Conservation (phyloP, 78 protist genomes). For the Guillardia theta region DNA sequence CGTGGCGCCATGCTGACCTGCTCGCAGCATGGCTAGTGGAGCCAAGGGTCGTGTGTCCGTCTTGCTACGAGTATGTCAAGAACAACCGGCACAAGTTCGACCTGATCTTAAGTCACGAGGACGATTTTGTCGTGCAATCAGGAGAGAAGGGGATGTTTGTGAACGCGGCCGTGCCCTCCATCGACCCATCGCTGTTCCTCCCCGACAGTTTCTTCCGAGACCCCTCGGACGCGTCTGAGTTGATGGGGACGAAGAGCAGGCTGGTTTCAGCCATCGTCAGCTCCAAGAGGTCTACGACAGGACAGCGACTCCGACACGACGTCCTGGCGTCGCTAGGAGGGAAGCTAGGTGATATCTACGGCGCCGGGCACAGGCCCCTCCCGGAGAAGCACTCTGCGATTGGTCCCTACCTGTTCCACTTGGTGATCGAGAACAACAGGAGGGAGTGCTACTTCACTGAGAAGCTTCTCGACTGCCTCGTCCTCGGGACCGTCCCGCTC, state of each 20-base stretch:
- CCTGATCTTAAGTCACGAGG: neutral
- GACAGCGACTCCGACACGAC: neutral
- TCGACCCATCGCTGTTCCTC: neutral
- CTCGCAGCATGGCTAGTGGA: neutral
- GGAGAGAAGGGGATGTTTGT: neutral
- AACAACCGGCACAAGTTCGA: neutral
- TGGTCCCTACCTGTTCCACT: neutral
- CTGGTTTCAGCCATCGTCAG: neutral
- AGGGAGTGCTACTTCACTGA: constrained; percentile 1
- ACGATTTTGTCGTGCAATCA: neutral
- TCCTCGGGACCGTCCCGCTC: constrained; percentile 1
- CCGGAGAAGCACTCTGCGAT: neutral
- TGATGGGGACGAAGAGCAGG: neutral
- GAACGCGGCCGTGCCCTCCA: neutral
- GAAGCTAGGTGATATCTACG: neutral
- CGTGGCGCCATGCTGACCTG: neutral
- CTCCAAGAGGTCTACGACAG: neutral
- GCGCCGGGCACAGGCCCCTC: neutral
- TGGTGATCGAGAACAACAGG: neutral
- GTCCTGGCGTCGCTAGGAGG: no score
- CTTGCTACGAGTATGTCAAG: neutral
- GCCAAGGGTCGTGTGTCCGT: neutral
- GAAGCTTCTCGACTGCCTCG: neutral
- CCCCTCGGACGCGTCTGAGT: no score
- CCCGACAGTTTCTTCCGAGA: no score